These are phyloP conservation scores for Boletus vermiculosoides DNA, from an alignment of 768 basidiomycete genomes.

Conservation along the genomic window DNA sequence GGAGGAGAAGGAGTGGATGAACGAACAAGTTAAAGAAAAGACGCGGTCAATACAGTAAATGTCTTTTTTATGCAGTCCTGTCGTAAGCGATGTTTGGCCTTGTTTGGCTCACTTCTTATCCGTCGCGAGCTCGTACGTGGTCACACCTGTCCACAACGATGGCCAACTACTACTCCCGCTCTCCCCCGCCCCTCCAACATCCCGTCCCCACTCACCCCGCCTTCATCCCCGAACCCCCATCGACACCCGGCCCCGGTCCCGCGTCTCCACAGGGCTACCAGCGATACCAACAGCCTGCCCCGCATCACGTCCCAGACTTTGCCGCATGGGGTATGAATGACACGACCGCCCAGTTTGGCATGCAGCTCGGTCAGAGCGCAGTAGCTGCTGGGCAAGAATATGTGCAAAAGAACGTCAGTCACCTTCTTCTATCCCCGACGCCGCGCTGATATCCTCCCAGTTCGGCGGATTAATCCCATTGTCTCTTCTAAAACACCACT, in stretches of 20 bases:
- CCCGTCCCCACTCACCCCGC: slow-evolving; percentile 87
- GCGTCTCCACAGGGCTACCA: slow-evolving; percentile 58
- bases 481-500: slow-evolving; percentile 80
- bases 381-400: slow-evolving; percentile 95
- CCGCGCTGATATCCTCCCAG: slow-evolving; percentile 37
- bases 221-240: slow-evolving; percentile 80
- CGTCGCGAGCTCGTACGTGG: not conserved
- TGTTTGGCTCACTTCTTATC: slow-evolving; percentile 12
- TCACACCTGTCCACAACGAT: no score
- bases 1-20: slow-evolving; percentile 16
- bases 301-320: slow-evolving; percentile 44
- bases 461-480: slow-evolving; percentile 79
- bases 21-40: slow-evolving; percentile 12
- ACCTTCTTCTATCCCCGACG: not conserved
- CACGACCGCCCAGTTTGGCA: slow-evolving; percentile 91
- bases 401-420: slow-evolving; percentile 86
- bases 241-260: slow-evolving; percentile 65
- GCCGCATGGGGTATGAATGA: slow-evolving; percentile 86
- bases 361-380: slow-evolving; percentile 91
- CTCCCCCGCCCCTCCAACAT: slow-evolving; percentile 81
- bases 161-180: slow-evolving; percentile 44
- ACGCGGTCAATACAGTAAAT: not conserved
- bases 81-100: slow-evolving; percentile 15
- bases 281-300: slow-evolving; percentile 36
- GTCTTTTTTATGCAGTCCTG: slow-evolving; percentile 18